phyloP scores from a whole-genome alignment of 352 stramenopile species.

The Aphanomyces invadans region DNA sequence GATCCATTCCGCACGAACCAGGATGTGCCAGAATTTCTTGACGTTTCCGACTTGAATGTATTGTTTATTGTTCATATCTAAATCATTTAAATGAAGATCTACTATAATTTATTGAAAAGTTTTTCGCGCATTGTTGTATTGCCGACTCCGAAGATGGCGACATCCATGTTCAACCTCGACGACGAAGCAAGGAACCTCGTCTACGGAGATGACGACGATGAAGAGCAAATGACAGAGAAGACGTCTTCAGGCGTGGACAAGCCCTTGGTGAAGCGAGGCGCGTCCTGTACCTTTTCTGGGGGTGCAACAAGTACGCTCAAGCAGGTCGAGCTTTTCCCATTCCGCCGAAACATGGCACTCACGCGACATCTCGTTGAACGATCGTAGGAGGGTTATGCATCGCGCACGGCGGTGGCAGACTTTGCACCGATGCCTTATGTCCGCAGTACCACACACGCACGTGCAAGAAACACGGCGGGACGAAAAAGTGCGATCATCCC shows the following conservation, averaged over 20 bases:
- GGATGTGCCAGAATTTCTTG: too few species aligned
- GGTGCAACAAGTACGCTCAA: conserved; percentile 54
- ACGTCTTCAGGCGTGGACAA: too few species aligned
- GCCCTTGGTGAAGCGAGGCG: neutral
- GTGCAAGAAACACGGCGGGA: conserved; percentile 22
- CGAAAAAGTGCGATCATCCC: conserved; percentile 21
- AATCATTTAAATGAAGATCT: too few species aligned
- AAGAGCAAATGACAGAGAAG: neutral
- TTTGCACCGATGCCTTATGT: conserved; percentile 57
- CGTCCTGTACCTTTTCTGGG: conserved; percentile 9
- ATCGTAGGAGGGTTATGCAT: conserved; percentile 67
- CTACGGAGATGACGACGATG: neutral
- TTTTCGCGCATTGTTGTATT: too few species aligned
- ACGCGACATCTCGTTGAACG: too few species aligned
- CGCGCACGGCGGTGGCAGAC: conserved; percentile 71
- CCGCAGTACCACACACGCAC: conserved; percentile 14
- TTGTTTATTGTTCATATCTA: too few species aligned
- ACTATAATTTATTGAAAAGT: too few species aligned
- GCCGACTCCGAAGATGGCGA: neutral
- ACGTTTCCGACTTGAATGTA: too few species aligned
- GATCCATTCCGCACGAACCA: neutral
- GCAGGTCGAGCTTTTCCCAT: too few species aligned
- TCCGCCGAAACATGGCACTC: too few species aligned
- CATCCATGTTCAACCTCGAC: neutral
- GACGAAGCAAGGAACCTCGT: conserved; percentile 1